Base-by-base conservation (phyloP, 495 filamentous ascomycete genomes). In the Podospora fimiseda region DNA sequence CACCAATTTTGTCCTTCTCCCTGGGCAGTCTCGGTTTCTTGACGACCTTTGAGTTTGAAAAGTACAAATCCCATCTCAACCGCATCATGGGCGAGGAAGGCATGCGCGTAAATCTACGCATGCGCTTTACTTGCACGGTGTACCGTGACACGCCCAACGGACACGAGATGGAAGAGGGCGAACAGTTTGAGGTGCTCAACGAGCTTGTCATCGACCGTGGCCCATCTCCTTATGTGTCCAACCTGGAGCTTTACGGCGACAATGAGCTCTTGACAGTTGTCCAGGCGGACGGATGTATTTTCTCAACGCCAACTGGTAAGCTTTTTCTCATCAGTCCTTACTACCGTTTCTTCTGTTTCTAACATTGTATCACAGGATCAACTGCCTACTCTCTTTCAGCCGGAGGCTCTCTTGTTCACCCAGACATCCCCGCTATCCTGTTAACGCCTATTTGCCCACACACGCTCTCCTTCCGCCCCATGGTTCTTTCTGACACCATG, bases 391-490 rank as follows among this genome's bases (percentile, higher is more conserved):
- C 89, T 11, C 83, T 98, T 45, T 95, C 91, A 16, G 93, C 94
- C 21, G 93, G 94, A 38, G 93, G 93, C 54, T 92, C 91, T 20
- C 84, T 98, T 22, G 92, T 96, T 53, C 91, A 96, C 65, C 93
- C 93, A 7, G 94, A 95, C 57, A 96, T 98, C 52, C 94, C 93
- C 7, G 93, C 90, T 60, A 96, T 98, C 65, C 87, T 97, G 13
- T 82, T 98, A 43, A 96, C 94, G 2, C 94, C 94, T 0, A 98
- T 98, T 65, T 98, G 93, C 68, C 91, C 93, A 14, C 93, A 98
- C 66, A 96, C 91, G 0, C 78, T 98, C 16, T 94, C 89, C 33
- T 97, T 98, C 81, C 82, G 93, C 9, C 93, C 93, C 24, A 95
- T 98, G 88, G 86, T 98, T n/a, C 83, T 98, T n/a, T 92, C 88